These are phyloP conservation scores for Naganishia liquefaciens DNA, from an alignment of 1,284 basidiomycete genomes.

Conservation along the genomic window DNA sequence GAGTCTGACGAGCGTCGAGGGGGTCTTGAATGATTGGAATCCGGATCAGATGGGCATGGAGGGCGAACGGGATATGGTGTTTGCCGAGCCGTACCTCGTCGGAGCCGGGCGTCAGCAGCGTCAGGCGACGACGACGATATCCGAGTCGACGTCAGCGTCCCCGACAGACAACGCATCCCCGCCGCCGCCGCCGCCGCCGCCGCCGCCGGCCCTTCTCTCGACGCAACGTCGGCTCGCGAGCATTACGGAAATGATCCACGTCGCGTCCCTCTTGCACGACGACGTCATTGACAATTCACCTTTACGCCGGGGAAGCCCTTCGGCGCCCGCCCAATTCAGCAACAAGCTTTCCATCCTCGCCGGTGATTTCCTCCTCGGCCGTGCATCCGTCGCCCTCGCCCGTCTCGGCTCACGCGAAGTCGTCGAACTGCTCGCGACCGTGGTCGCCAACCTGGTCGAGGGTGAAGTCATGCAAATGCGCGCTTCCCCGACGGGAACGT, in stretches of 20 bases:
- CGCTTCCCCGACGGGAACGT: conserved; percentile 37
- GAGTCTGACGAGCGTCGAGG: conserved; percentile 48
- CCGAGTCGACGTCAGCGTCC: conserved; percentile 17
- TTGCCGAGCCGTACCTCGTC: conserved; percentile 44
- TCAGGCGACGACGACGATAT: conserved; percentile 1
- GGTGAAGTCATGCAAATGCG: conserved; percentile 91
- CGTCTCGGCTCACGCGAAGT: conserved; percentile 84
- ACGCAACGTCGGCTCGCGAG: conserved; percentile 90
- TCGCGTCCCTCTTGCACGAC: conserved; percentile 93
- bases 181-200: background rate
- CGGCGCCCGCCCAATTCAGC: conserved; percentile 85
- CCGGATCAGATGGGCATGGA: conserved; percentile 50
- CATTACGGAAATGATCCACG: conserved; percentile 98
- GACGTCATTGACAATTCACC: conserved; percentile 87
- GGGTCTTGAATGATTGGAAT: conserved; percentile 55
- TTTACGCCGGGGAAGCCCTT: conserved; percentile 76
- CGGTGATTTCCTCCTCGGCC: conserved; percentile 92
- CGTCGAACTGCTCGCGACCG: conserved; percentile 87
- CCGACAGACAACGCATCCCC: background rate
- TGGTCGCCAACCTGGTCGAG: conserved; percentile 93
- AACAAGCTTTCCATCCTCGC: conserved; percentile 94
- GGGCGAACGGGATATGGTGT: conserved; percentile 39
- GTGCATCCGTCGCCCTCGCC: conserved; percentile 83
- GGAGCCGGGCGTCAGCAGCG: background rate
- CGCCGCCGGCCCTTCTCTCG: conserved; percentile 62